Conservation (phyloP, 2,329 filamentous ascomycete species). For the Grosmannia clavigera region DNA sequence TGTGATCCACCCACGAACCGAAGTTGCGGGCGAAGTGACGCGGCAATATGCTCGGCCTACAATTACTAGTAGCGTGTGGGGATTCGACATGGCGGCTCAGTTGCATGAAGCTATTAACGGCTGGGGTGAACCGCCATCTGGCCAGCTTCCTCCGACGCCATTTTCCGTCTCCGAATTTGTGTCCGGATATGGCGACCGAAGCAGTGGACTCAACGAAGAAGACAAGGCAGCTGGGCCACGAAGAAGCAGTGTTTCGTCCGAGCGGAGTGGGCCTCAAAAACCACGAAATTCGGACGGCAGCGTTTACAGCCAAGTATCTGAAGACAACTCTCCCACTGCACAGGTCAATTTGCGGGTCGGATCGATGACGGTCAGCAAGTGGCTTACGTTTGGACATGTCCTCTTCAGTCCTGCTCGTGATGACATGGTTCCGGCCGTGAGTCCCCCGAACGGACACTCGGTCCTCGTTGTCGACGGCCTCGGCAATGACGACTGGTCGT, state of each 20-base stretch:
- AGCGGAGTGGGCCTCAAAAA: constrained; percentile 1
- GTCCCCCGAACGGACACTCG: constrained; percentile 42
- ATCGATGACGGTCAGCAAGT: constrained; percentile 77
- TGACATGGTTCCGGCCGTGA: constrained; percentile 45
- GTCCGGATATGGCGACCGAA: constrained; percentile 26
- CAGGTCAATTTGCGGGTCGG: constrained; percentile 68
- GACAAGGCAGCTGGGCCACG: constrained; percentile 13
- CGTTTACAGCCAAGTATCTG: constrained; percentile 33
- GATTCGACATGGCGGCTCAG: constrained; percentile 40
- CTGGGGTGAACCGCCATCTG: constrained; percentile 15
- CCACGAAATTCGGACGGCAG: constrained; percentile 30
- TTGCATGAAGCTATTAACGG: constrained; percentile 35
- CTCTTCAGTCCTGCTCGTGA: constrained; percentile 70
- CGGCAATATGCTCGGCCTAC: constrained; percentile 15
- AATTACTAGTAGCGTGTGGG: constrained; percentile 38
- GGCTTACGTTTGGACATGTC: constrained; percentile 74
- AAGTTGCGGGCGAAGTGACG: constrained; percentile 21
- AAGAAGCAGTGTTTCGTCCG: constrained; percentile 20
- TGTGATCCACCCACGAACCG: constrained; percentile 16
- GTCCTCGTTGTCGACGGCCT: constrained; percentile 73
- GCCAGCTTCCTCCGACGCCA: constrained; percentile 27
- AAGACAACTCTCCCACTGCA: constrained; percentile 49
- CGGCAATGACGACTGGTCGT: constrained; percentile 82
- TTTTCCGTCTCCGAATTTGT: constrained; percentile 31
- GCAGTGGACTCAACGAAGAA: constrained; percentile 13